A percentile compares a stretch with the other conserved stretches of the same genome.
phyloP scores from a whole-genome alignment of 108 stramenopile species.

The Mayamaea pseudoterrestris region DNA sequence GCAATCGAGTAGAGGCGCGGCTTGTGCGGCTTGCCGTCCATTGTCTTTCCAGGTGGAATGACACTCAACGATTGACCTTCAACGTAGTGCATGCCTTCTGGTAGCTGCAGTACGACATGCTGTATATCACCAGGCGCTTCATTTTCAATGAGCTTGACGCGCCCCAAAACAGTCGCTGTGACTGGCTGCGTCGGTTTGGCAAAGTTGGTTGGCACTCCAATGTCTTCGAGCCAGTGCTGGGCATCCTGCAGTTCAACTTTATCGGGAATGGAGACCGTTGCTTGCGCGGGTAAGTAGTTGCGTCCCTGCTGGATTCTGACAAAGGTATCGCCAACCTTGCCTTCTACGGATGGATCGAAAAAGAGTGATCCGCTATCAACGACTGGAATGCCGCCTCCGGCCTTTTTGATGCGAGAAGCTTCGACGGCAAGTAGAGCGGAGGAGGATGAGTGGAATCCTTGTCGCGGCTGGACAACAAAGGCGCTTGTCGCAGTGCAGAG shows the following conservation, averaged over 20 bases:
- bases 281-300: no score
- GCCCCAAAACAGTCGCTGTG: constrained; percentile 55
- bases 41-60: constrained; percentile 57
- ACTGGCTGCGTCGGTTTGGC: constrained; percentile 61
- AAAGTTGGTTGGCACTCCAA: constrained; percentile 59
- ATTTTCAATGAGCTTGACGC: constrained; percentile 41
- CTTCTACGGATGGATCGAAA: no score
- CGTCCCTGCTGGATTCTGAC: no score
- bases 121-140: constrained; percentile 83
- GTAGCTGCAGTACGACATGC: constrained; percentile 57
- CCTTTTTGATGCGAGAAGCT: no score
- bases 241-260: constrained; percentile 21
- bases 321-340: no score
- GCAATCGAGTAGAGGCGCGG: constrained; percentile 83
- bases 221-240: constrained; percentile 74
- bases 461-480: no score
- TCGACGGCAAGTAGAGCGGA: no score
- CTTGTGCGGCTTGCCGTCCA: constrained; percentile 47
- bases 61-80: constrained; percentile 79
- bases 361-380: no score
- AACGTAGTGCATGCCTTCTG: constrained; percentile 72
- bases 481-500: no score
- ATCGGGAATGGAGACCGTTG: no score
- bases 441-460: no score
- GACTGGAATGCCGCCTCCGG: no score